phyloP scores from a whole-genome alignment of 441 rosid species.

The Gossypium laxum region DNA sequence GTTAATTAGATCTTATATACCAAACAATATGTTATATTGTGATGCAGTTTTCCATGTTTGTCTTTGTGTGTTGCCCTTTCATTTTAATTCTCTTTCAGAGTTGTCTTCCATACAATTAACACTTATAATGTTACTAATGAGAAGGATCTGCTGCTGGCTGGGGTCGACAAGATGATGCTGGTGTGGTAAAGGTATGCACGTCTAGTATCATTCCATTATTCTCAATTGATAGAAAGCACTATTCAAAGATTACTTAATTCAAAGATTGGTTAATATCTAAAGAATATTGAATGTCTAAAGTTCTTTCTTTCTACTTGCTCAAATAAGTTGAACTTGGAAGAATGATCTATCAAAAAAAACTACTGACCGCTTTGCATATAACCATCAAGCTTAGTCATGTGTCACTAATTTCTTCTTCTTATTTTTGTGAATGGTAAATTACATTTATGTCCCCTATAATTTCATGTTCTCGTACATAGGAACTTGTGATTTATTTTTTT shows the following conservation, averaged over 20 bases:
- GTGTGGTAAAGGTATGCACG: slow-evolving; percentile 74
- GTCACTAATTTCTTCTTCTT: background rate
- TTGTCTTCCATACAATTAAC: background rate
- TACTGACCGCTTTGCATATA: background rate
- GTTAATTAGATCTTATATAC: background rate
- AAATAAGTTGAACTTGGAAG: background rate
- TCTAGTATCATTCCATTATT: background rate
- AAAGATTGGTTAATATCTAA: background rate
- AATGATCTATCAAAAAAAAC: background rate
- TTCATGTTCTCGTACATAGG: background rate
- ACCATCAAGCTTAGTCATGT: background rate
- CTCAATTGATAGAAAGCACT: background rate
- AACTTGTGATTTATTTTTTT: background rate
- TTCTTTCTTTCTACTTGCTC: background rate
- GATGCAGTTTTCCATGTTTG: background rate
- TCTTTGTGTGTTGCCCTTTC: background rate
- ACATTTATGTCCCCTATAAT: background rate
- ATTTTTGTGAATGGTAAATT: background rate
- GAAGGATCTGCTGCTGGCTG: slow-evolving; percentile 95
- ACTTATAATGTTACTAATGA: slow-evolving; percentile 14
- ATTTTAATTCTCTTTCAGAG: slow-evolving; percentile 3
- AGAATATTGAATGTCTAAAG: slow-evolving; percentile 3
- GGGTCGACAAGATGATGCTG: slow-evolving; percentile 91
- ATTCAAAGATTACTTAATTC: background rate
- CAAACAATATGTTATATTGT: background rate